Evolutionary conservation across 2,329 filamentous ascomycete genomes (phyloP), one percentile per base, ranked within the genome.

Genomic region (Fusarium odoratissimum): DNA sequence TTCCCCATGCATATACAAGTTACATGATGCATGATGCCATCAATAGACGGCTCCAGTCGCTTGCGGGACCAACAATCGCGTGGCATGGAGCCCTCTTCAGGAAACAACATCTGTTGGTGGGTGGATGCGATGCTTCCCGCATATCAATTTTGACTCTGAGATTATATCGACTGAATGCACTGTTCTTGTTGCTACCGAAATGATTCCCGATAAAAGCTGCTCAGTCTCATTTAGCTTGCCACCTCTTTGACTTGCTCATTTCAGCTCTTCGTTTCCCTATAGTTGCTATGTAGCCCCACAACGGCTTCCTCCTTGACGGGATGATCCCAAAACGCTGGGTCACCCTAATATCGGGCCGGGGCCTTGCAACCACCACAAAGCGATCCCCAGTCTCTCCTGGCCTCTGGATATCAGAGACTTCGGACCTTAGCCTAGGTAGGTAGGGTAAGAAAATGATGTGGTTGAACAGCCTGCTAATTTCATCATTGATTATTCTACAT

Each of bases 271-370:
- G 45, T 33, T 51, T 42, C 31, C 11, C 21, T 37, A 21, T 14
- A 44, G 23, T 42, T 45, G 45, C 38, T 44, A 33, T 33, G 21
- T 31, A n/a, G 69, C 67, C 73, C 73, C 73, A 75, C 73, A 74
- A 48, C 23, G 23, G 23, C 23, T 25, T 25, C 23, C 23, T 25
- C 23, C 23, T 25, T 25, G 23, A 5, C 60, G 41, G 55, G 63
- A 67, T 52, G 49, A 74, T 75, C 58, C 73, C 73, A 74, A 75
- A 59, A 57, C 52, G 67, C 73, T 65, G 73, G 73, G 71, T 75
- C 62, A 55, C 63, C 70, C 69, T 75, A 75, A 75, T 23, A 65
- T 41, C 59, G 69, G 71, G 67, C 71, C 68, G 52, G 71, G 69
- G 49, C 38, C 56, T 73, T 70, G 69, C 71, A 76, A 69, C 75